Base-by-base conservation (phyloP, 116 monocot species). In the Dioscorea cayenensis region DNA sequence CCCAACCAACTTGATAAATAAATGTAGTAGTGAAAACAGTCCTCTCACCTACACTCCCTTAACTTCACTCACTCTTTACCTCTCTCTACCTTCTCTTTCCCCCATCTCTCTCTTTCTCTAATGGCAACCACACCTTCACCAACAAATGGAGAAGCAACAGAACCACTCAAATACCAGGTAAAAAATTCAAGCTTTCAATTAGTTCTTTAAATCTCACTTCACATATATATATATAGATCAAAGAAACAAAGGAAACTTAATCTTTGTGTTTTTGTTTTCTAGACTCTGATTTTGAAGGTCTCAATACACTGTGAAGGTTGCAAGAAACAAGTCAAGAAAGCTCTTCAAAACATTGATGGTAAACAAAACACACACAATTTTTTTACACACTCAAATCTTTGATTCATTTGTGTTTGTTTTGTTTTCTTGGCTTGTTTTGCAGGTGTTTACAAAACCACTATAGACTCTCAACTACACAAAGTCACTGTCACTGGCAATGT, bases 241-340 rank as follows among this genome's bases (percentile, higher is more conserved):
- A 38, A 67, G 62, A 20, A 23, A 27, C 66, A 49, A 32, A 32
- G 32, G 4, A 4, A 32, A 32, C 32, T 32, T 32, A 4, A 4
- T 32, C 32, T 32, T 2, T 25, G n/a, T 52, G 60, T 60, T 63
- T 16, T 66, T 37, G 1, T 69, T 36, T 29, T 70, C n/a, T 64
- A 95, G 94, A 89, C 81, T n/a, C 84, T 73, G 83, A 79, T 74
- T 32, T 73, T 91, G 79, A 90, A 86, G 86, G 94, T 95, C 19
- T 81, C 80, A 76, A 91, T 91, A 78, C 91, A 95, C 76, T 95
- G 94, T 52, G 84, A 91, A 75, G 94, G 94, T 35, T 95, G 94
- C 83, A 83, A 81, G 80, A 88, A 72, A 74, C 81, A 84, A 71
- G 94, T 95, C 23, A 95, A 88, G 89, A 95, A 81, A 48, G 75